phyloP scores from a whole-genome alignment of 169 alveolate genomes.

The Cryptosporidium felis region DNA sequence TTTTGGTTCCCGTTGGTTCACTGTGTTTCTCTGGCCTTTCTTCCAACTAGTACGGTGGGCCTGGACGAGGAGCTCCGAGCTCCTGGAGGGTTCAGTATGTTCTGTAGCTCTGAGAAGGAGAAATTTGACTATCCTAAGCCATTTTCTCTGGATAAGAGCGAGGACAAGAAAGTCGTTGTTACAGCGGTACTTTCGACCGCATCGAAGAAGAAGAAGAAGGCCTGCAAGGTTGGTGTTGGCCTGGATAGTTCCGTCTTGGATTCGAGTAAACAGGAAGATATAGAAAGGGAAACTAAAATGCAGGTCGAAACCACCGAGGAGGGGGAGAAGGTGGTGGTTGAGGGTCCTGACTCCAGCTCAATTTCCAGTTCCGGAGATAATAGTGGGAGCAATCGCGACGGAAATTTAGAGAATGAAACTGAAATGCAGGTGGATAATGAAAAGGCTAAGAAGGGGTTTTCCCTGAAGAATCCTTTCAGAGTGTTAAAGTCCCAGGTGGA shows the following conservation, averaged over 20 bases:
- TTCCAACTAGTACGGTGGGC: conserved; percentile 93
- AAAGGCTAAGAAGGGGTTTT: conserved; percentile 73
- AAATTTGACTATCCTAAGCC: conserved; percentile 82
- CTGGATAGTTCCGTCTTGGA: background rate
- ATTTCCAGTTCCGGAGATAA: conserved; percentile 47
- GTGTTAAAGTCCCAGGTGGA: conserved; percentile 88
- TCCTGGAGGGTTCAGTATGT: conserved; percentile 84
- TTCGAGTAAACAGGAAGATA: background rate
- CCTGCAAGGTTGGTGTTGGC: background rate
- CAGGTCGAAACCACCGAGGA: conserved; percentile 79
- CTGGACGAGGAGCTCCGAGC: conserved; percentile 85
- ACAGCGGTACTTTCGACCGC: conserved; percentile 80
- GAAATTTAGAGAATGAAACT: conserved; percentile 69
- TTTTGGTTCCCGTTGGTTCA: conserved; percentile 97
- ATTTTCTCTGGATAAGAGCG: conserved; percentile 76
- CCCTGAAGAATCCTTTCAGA: conserved; percentile 89
- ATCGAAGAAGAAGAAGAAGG: conserved; percentile 10
- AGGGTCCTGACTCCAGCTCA: conserved; percentile 67
- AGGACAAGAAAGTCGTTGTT: conserved; percentile 82
- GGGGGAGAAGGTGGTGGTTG: conserved; percentile 75
- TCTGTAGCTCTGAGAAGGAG: conserved; percentile 82
- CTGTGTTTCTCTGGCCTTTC: conserved; percentile 87
- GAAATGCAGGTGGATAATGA: conserved; percentile 72
- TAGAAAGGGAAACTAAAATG: background rate
- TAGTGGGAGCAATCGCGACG: conserved; percentile 74